Evolutionary conservation across 140 eudicot genomes (phyloP).

Genomic region (Flaveria floridana): DNA sequence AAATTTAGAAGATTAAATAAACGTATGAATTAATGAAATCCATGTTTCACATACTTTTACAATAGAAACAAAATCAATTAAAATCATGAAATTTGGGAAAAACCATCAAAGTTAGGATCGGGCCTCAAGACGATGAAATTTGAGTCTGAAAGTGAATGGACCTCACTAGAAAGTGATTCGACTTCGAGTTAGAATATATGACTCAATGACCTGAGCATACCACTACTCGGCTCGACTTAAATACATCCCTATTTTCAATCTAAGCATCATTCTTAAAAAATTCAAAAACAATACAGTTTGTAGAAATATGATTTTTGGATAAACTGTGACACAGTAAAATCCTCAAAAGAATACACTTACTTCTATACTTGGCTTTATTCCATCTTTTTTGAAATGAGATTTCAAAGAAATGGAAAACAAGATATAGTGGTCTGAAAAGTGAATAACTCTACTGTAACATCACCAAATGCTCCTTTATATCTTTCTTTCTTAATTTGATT

Average conservation of each 20-base stretch:
- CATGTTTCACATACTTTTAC: not conserved
- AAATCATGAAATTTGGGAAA: not conserved
- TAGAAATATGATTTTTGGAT: not conserved
- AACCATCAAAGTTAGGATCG: not conserved
- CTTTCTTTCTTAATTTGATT: not conserved
- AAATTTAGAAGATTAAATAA: not conserved
- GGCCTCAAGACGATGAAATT: not conserved
- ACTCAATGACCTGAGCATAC: not conserved
- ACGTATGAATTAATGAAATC: not conserved
- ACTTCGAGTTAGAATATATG: not conserved
- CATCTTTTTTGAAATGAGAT: not conserved
- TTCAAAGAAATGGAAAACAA: constrained; percentile 16
- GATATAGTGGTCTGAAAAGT: not conserved
- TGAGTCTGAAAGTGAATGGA: not conserved
- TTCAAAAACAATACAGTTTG: not conserved
- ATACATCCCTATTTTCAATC: not conserved
- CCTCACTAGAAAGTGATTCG: not conserved
- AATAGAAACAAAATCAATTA: not conserved
- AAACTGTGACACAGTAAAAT: constrained; percentile 9
- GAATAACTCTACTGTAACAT: constrained; percentile 3
- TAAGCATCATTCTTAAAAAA: not conserved
- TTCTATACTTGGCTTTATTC: not conserved
- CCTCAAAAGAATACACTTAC: not conserved
- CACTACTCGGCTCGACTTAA: not conserved
- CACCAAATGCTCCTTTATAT: not conserved